Conservation (phyloP, 2,329 filamentous ascomycete genomes). For the Arachnopeziza araneosa region DNA sequence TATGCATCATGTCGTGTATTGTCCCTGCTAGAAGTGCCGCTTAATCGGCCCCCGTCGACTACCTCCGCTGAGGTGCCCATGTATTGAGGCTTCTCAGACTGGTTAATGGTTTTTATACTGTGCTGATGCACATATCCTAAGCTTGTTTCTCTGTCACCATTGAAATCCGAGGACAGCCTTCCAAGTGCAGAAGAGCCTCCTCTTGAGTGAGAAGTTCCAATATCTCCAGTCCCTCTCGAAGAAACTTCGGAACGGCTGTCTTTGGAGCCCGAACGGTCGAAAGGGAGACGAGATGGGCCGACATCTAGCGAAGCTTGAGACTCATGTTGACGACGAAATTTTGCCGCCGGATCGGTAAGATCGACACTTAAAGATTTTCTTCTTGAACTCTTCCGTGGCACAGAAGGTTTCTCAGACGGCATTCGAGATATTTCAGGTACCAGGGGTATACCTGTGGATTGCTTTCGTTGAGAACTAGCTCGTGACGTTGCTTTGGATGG, state of each 20-base stretch:
- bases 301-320: slow-evolving; percentile 21
- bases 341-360: slow-evolving; percentile 8
- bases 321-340: slow-evolving; percentile 14
- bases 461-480: slow-evolving; percentile 17
- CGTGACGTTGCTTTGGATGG: slow-evolving; percentile 51
- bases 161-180: slow-evolving; percentile 29
- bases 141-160: slow-evolving; percentile 46
- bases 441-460: slow-evolving; percentile 21
- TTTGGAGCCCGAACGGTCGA: slow-evolving; percentile 50
- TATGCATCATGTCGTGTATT: slow-evolving; percentile 6
- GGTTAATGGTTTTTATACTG: slow-evolving; percentile 50
- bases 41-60: slow-evolving; percentile 36
- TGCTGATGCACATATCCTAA: slow-evolving; percentile 54
- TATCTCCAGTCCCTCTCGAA: slow-evolving; percentile 42
- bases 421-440: slow-evolving; percentile 34
- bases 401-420: slow-evolving; percentile 32
- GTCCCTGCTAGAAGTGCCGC: slow-evolving; percentile 20
- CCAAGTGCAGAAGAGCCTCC: slow-evolving; percentile 19
- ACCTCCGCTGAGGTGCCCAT: slow-evolving; percentile 52
- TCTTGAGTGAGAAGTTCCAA: slow-evolving; percentile 39
- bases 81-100: slow-evolving; percentile 41
- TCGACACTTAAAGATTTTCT: slow-evolving; percentile 35
- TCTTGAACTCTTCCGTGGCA: slow-evolving; percentile 71
- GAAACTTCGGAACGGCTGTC: slow-evolving; percentile 47
- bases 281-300: slow-evolving; percentile 42